Conservation (phyloP, 2,329 filamentous ascomycete species). For the Dactylellina leptospora region DNA sequence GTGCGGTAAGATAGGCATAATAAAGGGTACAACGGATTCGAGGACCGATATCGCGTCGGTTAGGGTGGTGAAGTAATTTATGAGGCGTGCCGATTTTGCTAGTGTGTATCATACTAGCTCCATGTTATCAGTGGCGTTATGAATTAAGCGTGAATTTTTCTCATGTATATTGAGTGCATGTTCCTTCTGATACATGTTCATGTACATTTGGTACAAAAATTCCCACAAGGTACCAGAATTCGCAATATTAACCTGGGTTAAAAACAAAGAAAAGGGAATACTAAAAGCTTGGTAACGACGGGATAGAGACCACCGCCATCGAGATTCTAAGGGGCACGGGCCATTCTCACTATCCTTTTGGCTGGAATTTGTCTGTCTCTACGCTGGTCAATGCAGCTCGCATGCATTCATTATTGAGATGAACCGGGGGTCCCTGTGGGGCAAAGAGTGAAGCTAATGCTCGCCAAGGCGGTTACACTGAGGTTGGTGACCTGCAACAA, state of each 20-base stretch:
- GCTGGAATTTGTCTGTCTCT: slow-evolving; percentile 2
- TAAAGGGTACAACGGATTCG: too few species aligned
- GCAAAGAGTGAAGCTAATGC: slow-evolving; percentile 22
- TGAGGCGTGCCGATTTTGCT: too few species aligned
- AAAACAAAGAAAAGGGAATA: too few species aligned
- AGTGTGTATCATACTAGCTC: too few species aligned
- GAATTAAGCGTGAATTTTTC: not conserved
- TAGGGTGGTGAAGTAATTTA: too few species aligned
- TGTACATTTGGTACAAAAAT: too few species aligned
- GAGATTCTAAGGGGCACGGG: slow-evolving; percentile 31
- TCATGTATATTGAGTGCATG: slow-evolving; percentile 34
- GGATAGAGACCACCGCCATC: slow-evolving; percentile 23
- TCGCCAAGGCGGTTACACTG: slow-evolving; percentile 49
- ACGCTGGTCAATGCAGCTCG: not conserved
- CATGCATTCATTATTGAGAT: slow-evolving; percentile 20
- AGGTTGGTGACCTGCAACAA: slow-evolving; percentile 12
- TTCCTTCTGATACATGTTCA: slow-evolving; percentile 5
- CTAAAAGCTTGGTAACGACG: slow-evolving; percentile 42
- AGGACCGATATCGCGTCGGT: too few species aligned
- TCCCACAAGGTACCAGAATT: not conserved
- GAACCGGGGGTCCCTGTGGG: slow-evolving; percentile 23
- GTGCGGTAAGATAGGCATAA: too few species aligned
- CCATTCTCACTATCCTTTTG: not conserved
- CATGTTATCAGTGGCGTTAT: not conserved
- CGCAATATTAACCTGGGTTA: too few species aligned